Conservation (phyloP, 257 asterid species). For the Primulina huaijiensis region DNA sequence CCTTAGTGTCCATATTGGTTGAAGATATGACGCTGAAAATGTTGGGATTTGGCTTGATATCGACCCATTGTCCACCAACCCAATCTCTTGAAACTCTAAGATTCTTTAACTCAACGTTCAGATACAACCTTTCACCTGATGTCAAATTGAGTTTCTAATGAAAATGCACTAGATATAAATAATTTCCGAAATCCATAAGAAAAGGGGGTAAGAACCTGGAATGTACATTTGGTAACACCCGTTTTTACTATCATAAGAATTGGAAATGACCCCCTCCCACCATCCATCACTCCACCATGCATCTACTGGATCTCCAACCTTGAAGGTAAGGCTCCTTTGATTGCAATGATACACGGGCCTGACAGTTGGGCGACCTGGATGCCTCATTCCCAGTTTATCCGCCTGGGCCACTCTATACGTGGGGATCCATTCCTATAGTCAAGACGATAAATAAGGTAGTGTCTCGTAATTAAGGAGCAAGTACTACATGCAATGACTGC, state of each 20-base stretch:
- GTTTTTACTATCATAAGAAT: constrained; percentile 31
- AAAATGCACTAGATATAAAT: background rate
- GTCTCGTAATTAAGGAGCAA: background rate
- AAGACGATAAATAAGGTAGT: constrained; percentile 6
- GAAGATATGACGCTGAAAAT: constrained; percentile 52
- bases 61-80: constrained; percentile 81
- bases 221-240: constrained; percentile 63
- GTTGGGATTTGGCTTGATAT: constrained; percentile 59
- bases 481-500: too few relatives aligned
- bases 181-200: background rate
- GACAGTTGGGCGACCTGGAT: constrained; percentile 57
- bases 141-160: background rate
- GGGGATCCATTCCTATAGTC: constrained; percentile 81
- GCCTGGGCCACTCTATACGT: constrained; percentile 60
- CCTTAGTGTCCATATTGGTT: constrained; percentile 49
- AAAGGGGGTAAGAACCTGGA: constrained; percentile 51
- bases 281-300: constrained; percentile 99
- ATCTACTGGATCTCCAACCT: constrained; percentile 78
- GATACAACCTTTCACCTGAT: constrained; percentile 75
- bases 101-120: constrained; percentile 45
- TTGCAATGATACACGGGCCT: constrained; percentile 57
- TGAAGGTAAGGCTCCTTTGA: constrained; percentile 33
- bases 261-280: constrained; percentile 93
- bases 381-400: constrained; percentile 82
- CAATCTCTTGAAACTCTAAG: constrained; percentile 83